These are phyloP conservation scores for Solanum pennellii DNA, from an alignment of 257 asterid species.

Conservation along the genomic window DNA sequence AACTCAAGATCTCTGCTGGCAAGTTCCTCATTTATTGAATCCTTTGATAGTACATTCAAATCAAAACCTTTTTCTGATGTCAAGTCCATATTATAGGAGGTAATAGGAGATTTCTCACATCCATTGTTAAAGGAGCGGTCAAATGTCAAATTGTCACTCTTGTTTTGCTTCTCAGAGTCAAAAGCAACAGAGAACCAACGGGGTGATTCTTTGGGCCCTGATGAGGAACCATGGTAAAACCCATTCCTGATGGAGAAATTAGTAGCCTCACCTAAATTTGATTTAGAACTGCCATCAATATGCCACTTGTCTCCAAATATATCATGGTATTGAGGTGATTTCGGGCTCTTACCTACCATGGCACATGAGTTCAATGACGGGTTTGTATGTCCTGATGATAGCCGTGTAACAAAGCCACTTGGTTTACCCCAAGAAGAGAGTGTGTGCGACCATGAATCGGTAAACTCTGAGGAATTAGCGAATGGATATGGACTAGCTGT, in stretches of 20 bases:
- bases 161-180: conserved; percentile 24
- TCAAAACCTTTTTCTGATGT: conserved; percentile 44
- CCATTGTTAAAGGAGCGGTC: conserved; percentile 19
- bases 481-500: conserved; percentile 29
- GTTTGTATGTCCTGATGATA: conserved; percentile 20
- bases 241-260: conserved; percentile 29
- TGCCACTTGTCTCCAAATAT: conserved; percentile 49
- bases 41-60: conserved; percentile 44
- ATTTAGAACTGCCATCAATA: conserved; percentile 17
- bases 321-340: conserved; percentile 17
- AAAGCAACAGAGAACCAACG: conserved; percentile 14
- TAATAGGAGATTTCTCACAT: conserved; percentile 16
- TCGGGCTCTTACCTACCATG: conserved; percentile 14
- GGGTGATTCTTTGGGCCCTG: conserved; percentile 27
- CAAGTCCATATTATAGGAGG: conserved; percentile 13
- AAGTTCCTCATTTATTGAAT: conserved; percentile 18
- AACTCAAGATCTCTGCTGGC: conserved; percentile 11
- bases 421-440: conserved; percentile 58
- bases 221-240: conserved; percentile 58
- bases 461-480: conserved; percentile 20
- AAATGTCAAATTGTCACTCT: conserved; percentile 19
- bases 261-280: conserved; percentile 18
- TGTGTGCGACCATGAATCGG: conserved; percentile 41
- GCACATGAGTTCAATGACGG: conserved; percentile 33
- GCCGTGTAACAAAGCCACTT: conserved; percentile 33